Base-by-base conservation (phyloP, 495 filamentous ascomycete genomes). In the Penicillium robsamsonii region DNA sequence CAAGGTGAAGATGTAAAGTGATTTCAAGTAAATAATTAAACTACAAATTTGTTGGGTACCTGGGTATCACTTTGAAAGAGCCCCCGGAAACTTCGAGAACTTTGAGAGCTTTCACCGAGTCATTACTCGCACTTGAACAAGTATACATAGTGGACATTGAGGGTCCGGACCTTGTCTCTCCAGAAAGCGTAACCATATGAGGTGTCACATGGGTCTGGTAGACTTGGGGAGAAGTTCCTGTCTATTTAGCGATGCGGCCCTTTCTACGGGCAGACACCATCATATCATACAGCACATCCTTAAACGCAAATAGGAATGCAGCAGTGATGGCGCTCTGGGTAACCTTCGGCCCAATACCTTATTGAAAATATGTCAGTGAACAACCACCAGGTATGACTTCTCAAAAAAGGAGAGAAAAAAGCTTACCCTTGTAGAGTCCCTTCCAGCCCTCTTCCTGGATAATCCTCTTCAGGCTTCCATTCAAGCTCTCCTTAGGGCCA, bases 221-320 rank as follows among this genome's bases (percentile, higher is more conserved):
- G 35, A 17, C 35, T 25, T 12, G 18, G 47, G 47, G n/a, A 24
- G 3, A 24, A 20, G 12, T 18, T 37, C 20, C 12, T 24, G 30
- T 53, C 53, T 73, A 78, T 53, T 70, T 71, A 25, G 66, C 60
- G 38, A 68, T 75, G 9, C 78, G 77, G 40, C 81, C 63, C 56
- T 69, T 77, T 58, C 76, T 77, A 24, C 85, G 71, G 22, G 82
- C 73, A 6, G 77, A 74, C 10, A 87, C 72, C 53, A 85, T 88
- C 56, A 75, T 70, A 27, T 81, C 79, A 71, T 88, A 91, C 10
- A 91, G 67, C 4, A 85, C 90, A 74, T 99, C 94, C 79, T 99
- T 99, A 75, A 99, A 97, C 13, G 92, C 93, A 68, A 99, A 99
- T 52, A 99, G 78, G 72, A 96, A 94, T 18, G 94, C 94, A 18